Percentiles rank a stretch among this genome's conserved stretches.
phyloP scores from a whole-genome alignment of 306 rosid species.

The Purshia tridentata region DNA sequence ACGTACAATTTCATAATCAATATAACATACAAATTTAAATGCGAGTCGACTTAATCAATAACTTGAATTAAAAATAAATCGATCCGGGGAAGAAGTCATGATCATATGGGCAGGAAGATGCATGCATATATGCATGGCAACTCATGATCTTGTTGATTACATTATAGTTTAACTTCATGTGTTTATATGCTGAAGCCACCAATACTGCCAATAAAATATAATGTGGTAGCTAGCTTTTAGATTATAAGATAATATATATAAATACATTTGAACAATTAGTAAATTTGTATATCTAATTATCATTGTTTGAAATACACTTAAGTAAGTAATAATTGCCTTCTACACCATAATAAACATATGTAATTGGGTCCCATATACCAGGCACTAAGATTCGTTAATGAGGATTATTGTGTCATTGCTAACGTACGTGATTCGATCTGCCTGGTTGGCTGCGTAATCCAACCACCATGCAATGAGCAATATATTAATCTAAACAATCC shows the following conservation, averaged over 20 bases:
- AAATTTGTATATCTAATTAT: too few species aligned
- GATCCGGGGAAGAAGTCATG: too few species aligned
- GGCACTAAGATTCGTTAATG: slow-evolving; percentile 15
- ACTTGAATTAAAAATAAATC: too few species aligned
- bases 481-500: not conserved
- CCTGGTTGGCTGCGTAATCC: not conserved
- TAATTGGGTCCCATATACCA: not conserved
- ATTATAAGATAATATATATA: slow-evolving; percentile 4
- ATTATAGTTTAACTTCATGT: not conserved
- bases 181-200: not conserved
- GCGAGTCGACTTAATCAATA: too few species aligned
- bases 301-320: too few species aligned
- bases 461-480: not conserved
- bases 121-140: too few species aligned
- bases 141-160: not conserved
- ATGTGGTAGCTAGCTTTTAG: not conserved
- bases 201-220: not conserved
- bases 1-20: too few species aligned
- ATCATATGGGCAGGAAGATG: too few species aligned
- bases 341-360: not conserved
- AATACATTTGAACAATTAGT: not conserved
- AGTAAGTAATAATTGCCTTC: not conserved
- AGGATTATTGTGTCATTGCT: slow-evolving; percentile 26
- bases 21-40: too few species aligned
- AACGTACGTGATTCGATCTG: slow-evolving; percentile 28